Evolutionary conservation across 129 eudicot species (phyloP), one percentile per base, ranked within the genome.

Genomic region (Heracleum sosnowskyi): DNA sequence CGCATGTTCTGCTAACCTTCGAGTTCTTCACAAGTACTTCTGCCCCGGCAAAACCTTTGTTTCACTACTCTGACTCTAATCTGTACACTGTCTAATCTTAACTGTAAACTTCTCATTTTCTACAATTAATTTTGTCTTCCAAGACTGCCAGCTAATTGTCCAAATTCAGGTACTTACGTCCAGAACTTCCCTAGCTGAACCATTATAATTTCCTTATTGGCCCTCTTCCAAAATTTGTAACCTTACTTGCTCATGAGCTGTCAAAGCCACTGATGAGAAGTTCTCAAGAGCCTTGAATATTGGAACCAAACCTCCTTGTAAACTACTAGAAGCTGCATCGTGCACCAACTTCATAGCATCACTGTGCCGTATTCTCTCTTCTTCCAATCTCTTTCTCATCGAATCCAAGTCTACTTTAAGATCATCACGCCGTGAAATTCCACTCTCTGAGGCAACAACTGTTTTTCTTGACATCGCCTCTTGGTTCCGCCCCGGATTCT

Each of bases 281-380:
- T 37, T 95, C 86, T 90, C 97, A 84, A 90, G 82, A 37, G 99
- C 96, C 90, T 89, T 90, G 57, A 95, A 95, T 34, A 95, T 95
- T 22, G 99, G 99, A 62, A 90, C 89, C 28, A 95, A 86, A 76
- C 97, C 97, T 29, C 97, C 92, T 86, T 95, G 94, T 82, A 95
- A 83, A 80, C 92, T 92, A 70, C 90, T 86, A 12, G 96, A 89
- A 74, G 95, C 93, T 13, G 93, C 93, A 71, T 83, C 88, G n/a
- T 89, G 83, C 80, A 95, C 99, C 28, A 92, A 85, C 81, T 88
- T 95, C 77, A 92, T 84, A 24, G 97, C 97, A 69, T 92, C 97
- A 75, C 84, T 95, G 46, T 85, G 96, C 64, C 83, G 87, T n/a
- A 82, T 80, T 82, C 89, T 87, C 84, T 89, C 94, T 51, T 89